Conservation (phyloP, 306 rosid genomes). For the Sophora flavescens region DNA sequence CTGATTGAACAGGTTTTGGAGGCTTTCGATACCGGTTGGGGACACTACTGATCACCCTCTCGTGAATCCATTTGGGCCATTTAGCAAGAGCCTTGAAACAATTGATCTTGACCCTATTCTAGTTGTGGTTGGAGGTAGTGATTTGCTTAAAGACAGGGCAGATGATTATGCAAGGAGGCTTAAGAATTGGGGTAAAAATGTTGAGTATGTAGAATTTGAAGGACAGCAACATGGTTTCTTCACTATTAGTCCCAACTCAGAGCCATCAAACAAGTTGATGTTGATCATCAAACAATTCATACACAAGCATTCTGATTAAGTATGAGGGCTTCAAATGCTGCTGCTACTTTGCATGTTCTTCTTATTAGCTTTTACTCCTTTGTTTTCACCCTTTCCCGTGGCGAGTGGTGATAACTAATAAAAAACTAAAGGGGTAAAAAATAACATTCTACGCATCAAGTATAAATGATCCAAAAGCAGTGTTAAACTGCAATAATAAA, state of each 20-base stretch:
- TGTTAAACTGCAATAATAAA: neutral
- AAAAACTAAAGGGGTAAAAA: neutral
- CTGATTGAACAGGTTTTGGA: slow-evolving; percentile 71
- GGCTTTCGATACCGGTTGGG: slow-evolving; percentile 76
- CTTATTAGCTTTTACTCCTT: neutral
- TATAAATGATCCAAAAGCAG: neutral
- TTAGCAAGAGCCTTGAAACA: slow-evolving; percentile 58
- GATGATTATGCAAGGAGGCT: slow-evolving; percentile 70
- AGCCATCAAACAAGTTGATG: slow-evolving; percentile 67
- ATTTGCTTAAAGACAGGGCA: slow-evolving; percentile 76
- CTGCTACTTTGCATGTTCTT: neutral
- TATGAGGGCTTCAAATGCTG: slow-evolving; percentile 7
- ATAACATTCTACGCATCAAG: neutral
- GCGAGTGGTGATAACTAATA: neutral
- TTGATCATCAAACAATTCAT: slow-evolving; percentile 59
- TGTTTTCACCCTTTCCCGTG: too few relatives aligned
- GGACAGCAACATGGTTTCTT: slow-evolving; percentile 90
- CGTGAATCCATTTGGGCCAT: slow-evolving; percentile 82
- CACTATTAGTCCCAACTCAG: slow-evolving; percentile 71
- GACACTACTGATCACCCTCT: slow-evolving; percentile 73
- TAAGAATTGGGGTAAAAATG: slow-evolving; percentile 64
- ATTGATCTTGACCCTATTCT: slow-evolving; percentile 69
- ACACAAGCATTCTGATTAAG: slow-evolving; percentile 44
- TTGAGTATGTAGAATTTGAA: slow-evolving; percentile 73
- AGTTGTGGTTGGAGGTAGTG: slow-evolving; percentile 69